Evolutionary conservation across 2,329 filamentous ascomycete species (phyloP), one percentile per base, ranked within the genome.

Genomic region (Cladosporium sp.): DNA sequence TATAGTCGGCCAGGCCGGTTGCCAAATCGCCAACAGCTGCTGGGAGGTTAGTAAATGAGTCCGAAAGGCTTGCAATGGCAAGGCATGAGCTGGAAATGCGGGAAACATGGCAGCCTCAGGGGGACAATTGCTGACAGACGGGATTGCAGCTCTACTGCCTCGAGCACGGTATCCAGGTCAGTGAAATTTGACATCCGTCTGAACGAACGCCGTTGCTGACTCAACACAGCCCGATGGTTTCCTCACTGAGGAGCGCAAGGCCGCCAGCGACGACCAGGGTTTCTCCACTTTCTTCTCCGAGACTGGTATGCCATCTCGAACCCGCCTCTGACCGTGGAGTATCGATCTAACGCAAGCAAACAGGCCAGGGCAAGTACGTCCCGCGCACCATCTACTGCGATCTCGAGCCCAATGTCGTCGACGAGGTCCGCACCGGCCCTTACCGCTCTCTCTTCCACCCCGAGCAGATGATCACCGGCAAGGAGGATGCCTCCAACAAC

Each of bases 221-320:
- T 50, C 16, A 25, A n/a, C 15, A 35, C 71, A 98, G 92, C 92
- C 93, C 65, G 93, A 98, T 83, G 93, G 93, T 72, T 97, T 88
- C 79, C 84, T 98, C 73, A 97, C 91, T 60, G 92, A 96, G 71
- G 92, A 97, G 82, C 90, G 91, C 76, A 96, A 97, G 82, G 83
- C 82, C 64, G 84, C 84, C 69, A 87, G 95, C 59, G 87, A 90
- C 58, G 93, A 97, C 72, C 88, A 96, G 69, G 93, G 93, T 61
- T 98, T 98, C 84, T 96, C 91, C 81, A 98, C 93, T 67, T 98
- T 98, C 83, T 98, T 98, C 83, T 96, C 92, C 63, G 93, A 98
- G 82, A 97, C 93, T 68, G 92, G 93, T 97, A 88, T 62, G 77
- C 20, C 90, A 88, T 64, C 87, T 89, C 19, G 35, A 9, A 20